Evolutionary conservation across 257 asterid species (phyloP).

Genomic region (Parsonsia alboflavescens): DNA sequence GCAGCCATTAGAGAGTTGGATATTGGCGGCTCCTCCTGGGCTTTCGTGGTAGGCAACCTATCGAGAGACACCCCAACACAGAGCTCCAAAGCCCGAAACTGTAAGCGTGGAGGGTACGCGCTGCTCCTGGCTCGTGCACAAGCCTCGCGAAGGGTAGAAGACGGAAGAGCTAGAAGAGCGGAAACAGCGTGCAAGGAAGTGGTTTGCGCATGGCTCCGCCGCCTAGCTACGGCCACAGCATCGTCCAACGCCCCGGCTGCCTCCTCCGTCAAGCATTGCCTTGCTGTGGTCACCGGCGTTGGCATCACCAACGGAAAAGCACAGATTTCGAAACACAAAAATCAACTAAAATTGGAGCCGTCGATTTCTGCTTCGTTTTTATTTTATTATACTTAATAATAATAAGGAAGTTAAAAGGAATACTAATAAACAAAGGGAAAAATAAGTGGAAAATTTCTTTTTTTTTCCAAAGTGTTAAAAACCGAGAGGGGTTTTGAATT

Average conservation of each 20-base stretch:
- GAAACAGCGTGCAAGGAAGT: constrained; percentile 83
- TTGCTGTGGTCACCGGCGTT: constrained; percentile 87
- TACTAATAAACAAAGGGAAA: constrained; percentile 2
- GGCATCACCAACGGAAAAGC: constrained; percentile 63
- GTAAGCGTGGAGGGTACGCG: constrained; percentile 73
- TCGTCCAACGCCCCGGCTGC: constrained; percentile 77
- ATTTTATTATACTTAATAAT: background rate
- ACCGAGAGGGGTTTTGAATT: constrained; percentile 29
- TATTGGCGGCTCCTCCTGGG: constrained; percentile 61
- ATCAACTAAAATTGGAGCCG: constrained; percentile 10
- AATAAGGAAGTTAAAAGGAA: background rate
- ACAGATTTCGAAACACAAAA: constrained; percentile 5
- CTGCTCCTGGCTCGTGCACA: constrained; percentile 69
- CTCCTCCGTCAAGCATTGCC: constrained; percentile 75
- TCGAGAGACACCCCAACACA: constrained; percentile 75
- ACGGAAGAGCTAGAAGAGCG: constrained; percentile 59
- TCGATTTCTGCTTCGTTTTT: constrained; percentile 17
- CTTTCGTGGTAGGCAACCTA: constrained; percentile 51
- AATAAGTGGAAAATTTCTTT: background rate
- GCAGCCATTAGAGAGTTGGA: constrained; percentile 97
- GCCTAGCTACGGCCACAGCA: constrained; percentile 71
- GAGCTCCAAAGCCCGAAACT: constrained; percentile 78
- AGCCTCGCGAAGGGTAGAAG: constrained; percentile 67
- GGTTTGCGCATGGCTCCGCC: constrained; percentile 86
- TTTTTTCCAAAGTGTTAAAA: constrained; percentile 14